Base-by-base conservation (phyloP, 106 monocot genomes). In the Allium cepa region DNA sequence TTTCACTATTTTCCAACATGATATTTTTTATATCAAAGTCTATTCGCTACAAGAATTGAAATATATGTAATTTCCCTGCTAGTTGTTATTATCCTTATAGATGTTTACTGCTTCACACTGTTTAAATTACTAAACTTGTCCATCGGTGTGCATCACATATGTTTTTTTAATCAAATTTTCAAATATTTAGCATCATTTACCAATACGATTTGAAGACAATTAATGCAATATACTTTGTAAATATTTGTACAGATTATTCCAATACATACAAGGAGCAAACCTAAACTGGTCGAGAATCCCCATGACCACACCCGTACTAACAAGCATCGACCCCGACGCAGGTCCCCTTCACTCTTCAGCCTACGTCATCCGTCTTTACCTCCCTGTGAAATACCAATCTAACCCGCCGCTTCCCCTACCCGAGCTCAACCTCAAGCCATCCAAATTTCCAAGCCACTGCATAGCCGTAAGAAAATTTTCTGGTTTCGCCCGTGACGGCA, bases 271-370 rank as follows among this genome's bases (percentile, higher is more conserved):
- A 77, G 93, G 93, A 62, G 89, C 89, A 11, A 89, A 93, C 68
- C 69, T 93, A 12, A 93, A 93, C 58, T 84, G 74, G 27, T 83
- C 85, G 11, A 72, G 88, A 57, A 71, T 93, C 56, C 71, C 83
- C 50, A 93, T 89, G 93, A 93, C 89, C 10, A 16, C 69, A 8
- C 93, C 93, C 4, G 79, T 93, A 27, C 69, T 93, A 17, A 93
- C 93, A 8, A 89, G 93, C 74, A 78, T 89, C n/a, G 83, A 86
- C 17, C 89, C 81, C 11, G 79, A 71, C 67, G 88, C 93, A 13
- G 86, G 89, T 1, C 93, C 93, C 53, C 83, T 93, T 57, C 86
- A 86, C 66, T 93, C 93, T 9, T 89, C 89, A 8, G 85, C 89
- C 66, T 93, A 89, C 77, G 67, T 66, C 13, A 60, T 89, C 0